phyloP scores from a whole-genome alignment of 352 stramenopile genomes.

The Phytophthora hibernalis region DNA sequence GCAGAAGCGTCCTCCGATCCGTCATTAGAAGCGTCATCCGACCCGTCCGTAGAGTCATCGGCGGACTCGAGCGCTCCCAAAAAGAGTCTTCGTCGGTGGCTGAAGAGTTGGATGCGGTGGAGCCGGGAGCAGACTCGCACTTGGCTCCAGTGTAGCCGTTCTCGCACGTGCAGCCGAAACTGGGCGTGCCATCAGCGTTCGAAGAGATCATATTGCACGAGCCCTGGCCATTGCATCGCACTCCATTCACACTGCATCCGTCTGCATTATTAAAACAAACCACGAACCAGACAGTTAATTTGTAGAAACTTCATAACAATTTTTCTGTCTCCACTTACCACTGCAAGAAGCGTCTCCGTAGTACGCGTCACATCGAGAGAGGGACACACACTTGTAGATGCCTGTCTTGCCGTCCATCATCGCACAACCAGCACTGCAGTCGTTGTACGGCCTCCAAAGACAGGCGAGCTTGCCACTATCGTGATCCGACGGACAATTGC shows the following conservation, averaged over 20 bases:
- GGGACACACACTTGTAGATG: constrained; percentile 86
- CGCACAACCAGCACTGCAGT: constrained; percentile 36
- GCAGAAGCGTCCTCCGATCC: background rate
- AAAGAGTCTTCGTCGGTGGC: constrained; percentile 16
- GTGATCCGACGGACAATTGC: constrained; percentile 70
- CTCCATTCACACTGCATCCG: constrained; percentile 55
- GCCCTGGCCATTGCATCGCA: constrained; percentile 80
- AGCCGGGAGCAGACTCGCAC: constrained; percentile 40
- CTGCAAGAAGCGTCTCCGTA: constrained; percentile 62
- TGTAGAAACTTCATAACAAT: background rate
- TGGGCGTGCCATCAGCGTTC: constrained; percentile 40
- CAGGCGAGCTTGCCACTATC: constrained; percentile 72
- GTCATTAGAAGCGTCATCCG: background rate
- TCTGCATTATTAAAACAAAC: constrained; percentile 32
- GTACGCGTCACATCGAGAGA: constrained; percentile 79
- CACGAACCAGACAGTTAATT: background rate
- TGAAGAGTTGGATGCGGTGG: constrained; percentile 16
- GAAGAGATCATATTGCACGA: constrained; percentile 63
- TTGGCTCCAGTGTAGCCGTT: constrained; percentile 73
- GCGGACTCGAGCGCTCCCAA: background rate
- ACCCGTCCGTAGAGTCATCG: constrained; percentile 1
- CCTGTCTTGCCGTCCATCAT: constrained; percentile 45
- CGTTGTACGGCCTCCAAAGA: constrained; percentile 48
- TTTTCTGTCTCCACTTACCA: constrained; percentile 37
- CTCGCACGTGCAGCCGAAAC: constrained; percentile 71